A percentile compares a stretch with the other conserved stretches of the same genome.
Conservation (phyloP, 2,329 filamentous ascomycete species). For the Colletotrichum liriopes region DNA sequence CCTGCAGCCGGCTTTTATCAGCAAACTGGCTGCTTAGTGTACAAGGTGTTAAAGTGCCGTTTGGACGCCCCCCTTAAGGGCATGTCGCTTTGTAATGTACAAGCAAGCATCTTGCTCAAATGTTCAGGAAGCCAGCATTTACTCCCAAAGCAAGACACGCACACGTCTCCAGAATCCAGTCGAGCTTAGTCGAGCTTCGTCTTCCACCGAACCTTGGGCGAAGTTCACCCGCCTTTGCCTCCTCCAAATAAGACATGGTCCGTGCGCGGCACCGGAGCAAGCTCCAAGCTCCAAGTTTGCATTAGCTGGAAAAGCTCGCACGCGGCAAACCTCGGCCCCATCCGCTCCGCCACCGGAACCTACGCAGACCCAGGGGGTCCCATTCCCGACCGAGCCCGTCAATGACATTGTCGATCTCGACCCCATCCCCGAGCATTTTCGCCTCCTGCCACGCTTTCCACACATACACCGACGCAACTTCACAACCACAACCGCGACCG, state of each 20-base stretch:
- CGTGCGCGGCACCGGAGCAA: neutral
- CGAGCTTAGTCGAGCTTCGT: no score
- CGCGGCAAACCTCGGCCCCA: neutral
- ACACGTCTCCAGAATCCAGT: no score
- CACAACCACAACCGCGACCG: neutral
- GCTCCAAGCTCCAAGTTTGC: neutral
- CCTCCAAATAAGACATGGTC: neutral
- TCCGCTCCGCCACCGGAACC: conserved; percentile 17
- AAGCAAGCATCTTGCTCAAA: no score
- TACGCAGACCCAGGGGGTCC: neutral
- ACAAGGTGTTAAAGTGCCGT: no score
- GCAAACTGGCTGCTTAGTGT: no score
- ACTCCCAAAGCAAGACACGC: no score
- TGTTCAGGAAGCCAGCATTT: no score
- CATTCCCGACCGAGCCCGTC: conserved; percentile 11
- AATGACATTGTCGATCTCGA: conserved; percentile 27
- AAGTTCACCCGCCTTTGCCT: no score
- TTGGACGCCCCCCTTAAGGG: no score
- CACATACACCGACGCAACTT: neutral
- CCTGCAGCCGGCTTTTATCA: no score
- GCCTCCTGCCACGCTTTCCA: conserved; percentile 8
- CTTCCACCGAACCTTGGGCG: no score
- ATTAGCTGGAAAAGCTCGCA: neutral
- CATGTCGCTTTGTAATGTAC: no score
- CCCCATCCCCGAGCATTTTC: conserved; percentile 15